Evolutionary conservation across 495 filamentous ascomycete species (phyloP).

Genomic region (Astrothelium macrocarpum): DNA sequence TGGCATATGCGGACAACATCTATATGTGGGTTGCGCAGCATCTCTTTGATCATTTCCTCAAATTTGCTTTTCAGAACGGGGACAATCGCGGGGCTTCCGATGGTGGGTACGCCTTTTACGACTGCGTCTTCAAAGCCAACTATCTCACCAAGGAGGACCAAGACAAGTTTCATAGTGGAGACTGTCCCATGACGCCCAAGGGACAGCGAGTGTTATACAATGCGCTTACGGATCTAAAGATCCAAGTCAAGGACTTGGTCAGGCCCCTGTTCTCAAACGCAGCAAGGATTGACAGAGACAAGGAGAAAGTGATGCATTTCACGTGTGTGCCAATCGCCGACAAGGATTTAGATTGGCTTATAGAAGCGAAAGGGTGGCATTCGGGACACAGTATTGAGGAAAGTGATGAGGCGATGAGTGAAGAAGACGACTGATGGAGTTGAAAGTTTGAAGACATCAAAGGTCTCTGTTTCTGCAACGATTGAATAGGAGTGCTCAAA

Average conservation of each 20-base stretch:
- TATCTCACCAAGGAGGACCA: conserved; percentile 25
- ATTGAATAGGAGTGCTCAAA: too few species aligned
- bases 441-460: neutral
- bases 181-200: conserved; percentile 30
- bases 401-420: neutral
- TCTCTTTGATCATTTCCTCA: conserved; percentile 1
- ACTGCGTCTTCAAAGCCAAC: conserved; percentile 17
- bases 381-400: neutral
- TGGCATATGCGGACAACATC: conserved; percentile 26
- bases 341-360: neutral
- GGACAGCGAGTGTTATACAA: conserved; percentile 22
- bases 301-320: neutral
- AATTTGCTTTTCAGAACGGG: conserved; percentile 5
- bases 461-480: neutral
- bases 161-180: conserved; percentile 18
- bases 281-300: neutral
- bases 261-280: neutral
- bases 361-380: neutral
- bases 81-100: conserved; percentile 18
- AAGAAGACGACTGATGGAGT: neutral
- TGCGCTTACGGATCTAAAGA: neutral
- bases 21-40: conserved; percentile 26
- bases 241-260: neutral
- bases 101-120: conserved; percentile 24
- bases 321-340: neutral